phyloP scores from a whole-genome alignment of 179 eudicot species.

The Silene noctiflora region DNA sequence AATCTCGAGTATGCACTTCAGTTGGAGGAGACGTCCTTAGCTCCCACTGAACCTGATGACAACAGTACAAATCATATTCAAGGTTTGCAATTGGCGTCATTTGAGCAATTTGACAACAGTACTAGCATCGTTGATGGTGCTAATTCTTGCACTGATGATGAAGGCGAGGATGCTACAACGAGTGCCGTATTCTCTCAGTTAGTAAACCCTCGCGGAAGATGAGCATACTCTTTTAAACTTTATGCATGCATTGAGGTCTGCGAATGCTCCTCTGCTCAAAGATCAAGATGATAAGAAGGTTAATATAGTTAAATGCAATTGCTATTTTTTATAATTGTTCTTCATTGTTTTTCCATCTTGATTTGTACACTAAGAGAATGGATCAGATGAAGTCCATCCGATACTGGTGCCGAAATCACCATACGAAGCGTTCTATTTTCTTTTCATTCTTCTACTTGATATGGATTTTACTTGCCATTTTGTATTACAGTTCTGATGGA shows the following conservation, averaged over 20 bases:
- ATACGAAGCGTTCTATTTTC: conserved; percentile 32
- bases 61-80: conserved; percentile 86
- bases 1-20: conserved; percentile 88
- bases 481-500: conserved; percentile 26
- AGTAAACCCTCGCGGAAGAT: conserved; percentile 92
- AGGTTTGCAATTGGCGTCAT: conserved; percentile 48
- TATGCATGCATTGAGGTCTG: conserved; percentile 6
- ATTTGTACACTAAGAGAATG: conserved; percentile 33
- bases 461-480: conserved; percentile 29
- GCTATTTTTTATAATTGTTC: conserved; percentile 23
- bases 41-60: conserved; percentile 75
- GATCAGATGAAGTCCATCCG: conserved; percentile 30
- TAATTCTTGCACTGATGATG: conserved; percentile 65
- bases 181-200: conserved; percentile 88
- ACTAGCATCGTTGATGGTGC: conserved; percentile 54
- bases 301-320: conserved; percentile 19
- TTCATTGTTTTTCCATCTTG: conserved; percentile 26
- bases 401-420: conserved; percentile 20
- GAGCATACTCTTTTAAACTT: conserved; percentile 23
- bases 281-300: conserved; percentile 15
- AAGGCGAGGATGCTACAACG: conserved; percentile 75
- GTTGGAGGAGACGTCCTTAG: conserved; percentile 82
- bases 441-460: conserved; percentile 20
- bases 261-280: conserved; percentile 23
- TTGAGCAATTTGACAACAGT: conserved; percentile 69